A percentile compares a stretch with the other conserved stretches of the same genome.
These are phyloP conservation scores for Colletotrichum sp. DNA, from an alignment of 2,329 filamentous ascomycete genomes.

Conservation along the genomic window DNA sequence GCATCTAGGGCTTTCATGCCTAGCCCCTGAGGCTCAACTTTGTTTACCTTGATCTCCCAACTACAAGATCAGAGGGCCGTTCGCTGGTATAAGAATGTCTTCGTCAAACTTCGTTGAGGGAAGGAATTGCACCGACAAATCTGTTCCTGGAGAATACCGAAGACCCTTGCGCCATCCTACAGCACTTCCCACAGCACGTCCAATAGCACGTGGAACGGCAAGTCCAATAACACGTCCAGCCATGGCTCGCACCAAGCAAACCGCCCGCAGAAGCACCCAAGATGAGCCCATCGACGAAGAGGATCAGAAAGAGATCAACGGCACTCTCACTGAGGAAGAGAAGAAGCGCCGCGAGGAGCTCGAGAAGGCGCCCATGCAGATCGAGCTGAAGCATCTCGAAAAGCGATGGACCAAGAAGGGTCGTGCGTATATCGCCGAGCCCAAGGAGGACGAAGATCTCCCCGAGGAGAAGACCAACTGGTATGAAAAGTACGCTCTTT, in stretches of 20 bases:
- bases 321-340: conserved; percentile 22
- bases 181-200: no score
- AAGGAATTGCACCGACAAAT: no score
- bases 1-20: neutral
- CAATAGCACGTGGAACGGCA: no score
- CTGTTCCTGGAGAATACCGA: no score
- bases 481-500: conserved; percentile 34
- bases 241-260: conserved; percentile 6
- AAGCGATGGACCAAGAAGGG: conserved; percentile 33
- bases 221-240: no score
- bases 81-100: neutral
- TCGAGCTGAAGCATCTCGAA: conserved; percentile 36
- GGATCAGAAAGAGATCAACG: conserved; percentile 20
- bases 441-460: conserved; percentile 29
- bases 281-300: conserved; percentile 18
- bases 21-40: neutral
- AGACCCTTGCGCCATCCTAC: no score
- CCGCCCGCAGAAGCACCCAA: neutral
- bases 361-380: conserved; percentile 29
- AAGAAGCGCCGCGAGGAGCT: conserved; percentile 26
- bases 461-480: conserved; percentile 32
- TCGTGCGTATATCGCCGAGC: conserved; percentile 30
- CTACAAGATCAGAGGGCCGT: neutral
- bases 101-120: no score
- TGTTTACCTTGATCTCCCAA: neutral